Evolutionary conservation across 2,329 filamentous ascomycete species (phyloP), one percentile per base, ranked within the genome.

Genomic region (Aplosporella prunicola): DNA sequence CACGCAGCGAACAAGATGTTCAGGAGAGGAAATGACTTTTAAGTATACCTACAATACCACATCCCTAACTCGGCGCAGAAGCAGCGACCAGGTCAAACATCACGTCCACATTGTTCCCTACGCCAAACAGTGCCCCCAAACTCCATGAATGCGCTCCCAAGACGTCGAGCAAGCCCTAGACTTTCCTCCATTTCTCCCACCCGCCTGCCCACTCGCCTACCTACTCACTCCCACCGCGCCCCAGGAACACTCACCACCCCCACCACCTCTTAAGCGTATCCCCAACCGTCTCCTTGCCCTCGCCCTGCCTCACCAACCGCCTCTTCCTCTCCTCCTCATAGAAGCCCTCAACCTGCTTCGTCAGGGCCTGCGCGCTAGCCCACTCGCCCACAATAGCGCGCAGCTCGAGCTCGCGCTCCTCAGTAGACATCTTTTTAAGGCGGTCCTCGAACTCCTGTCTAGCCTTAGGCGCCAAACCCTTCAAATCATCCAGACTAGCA

Each of bases 261-360:
- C 39, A 41, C 33, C 20, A 28, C 10, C 28, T 50, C 38, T 61
- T 61, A 16, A 61, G 56, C 3, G 46, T 55, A 45, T 61, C 58
- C 8, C 58, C 58, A 36, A 61, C 46, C 1, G 57, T 60, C 4
- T 54, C 51, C 38, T 57, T 53, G 0, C 58, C 58, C 45, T 55
- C 38, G 53, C 20, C 3, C 17, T 30, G 35, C 13, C 31, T 47
- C 50, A 23, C 31, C 25, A 30, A 25, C 14, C 30, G 50, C 27
- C 24, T 37, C 25, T 29, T 35, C 24, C 27, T 35, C 26, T 41
- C 37, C 17, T 41, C 32, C 24, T 39, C 28, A 16, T 33, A 33
- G 20, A 39, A n/a, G 13, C 50, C 47, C 32, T 58, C 52, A 4
- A 59, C 44, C 35, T 55, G 46, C 37, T 56, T 58, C 2, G 49